A percentile compares a stretch with the other conserved stretches of the same genome.
Conservation (phyloP, 169 alveolate species). For the Plasmodium berghei region DNA sequence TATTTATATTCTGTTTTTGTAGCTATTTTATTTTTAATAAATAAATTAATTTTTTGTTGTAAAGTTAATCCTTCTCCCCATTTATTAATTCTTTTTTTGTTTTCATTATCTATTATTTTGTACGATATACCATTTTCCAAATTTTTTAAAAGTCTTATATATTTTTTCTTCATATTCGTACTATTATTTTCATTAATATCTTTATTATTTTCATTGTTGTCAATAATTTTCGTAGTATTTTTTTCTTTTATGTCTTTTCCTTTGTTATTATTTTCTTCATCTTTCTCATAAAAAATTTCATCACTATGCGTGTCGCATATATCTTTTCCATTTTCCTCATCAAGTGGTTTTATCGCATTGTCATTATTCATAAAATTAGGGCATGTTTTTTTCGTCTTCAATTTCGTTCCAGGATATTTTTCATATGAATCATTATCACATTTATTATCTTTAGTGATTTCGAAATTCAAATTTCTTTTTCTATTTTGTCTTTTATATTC, state of each 20-base stretch:
- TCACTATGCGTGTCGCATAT: background rate
- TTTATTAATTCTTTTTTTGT: constrained; percentile 79
- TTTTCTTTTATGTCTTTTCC: constrained; percentile 3
- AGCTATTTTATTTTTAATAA: constrained; percentile 79
- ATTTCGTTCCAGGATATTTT: background rate
- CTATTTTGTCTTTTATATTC: constrained; percentile 19
- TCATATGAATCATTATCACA: background rate
- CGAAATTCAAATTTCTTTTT: constrained; percentile 7
- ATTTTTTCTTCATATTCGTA: constrained; percentile 39
- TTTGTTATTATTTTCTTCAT: background rate
- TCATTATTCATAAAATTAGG: background rate
- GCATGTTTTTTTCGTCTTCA: constrained; percentile 13
- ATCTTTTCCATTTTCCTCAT: constrained; percentile 1
- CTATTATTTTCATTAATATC: constrained; percentile 5
- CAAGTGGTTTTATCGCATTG: background rate
- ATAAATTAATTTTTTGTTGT: constrained; percentile 79
- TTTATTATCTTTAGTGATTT: constrained; percentile 3
- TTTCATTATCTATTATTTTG: constrained; percentile 33
- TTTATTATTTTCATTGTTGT: background rate
- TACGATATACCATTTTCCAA: constrained; percentile 37
- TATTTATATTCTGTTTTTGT: constrained; percentile 81
- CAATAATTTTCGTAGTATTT: background rate
- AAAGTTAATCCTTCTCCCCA: constrained; percentile 81
- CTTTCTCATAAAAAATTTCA: background rate
- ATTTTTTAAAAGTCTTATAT: constrained; percentile 44